Conservation (phyloP, 2,329 filamentous ascomycete genomes). For the Aspergillus hiratsukae region DNA sequence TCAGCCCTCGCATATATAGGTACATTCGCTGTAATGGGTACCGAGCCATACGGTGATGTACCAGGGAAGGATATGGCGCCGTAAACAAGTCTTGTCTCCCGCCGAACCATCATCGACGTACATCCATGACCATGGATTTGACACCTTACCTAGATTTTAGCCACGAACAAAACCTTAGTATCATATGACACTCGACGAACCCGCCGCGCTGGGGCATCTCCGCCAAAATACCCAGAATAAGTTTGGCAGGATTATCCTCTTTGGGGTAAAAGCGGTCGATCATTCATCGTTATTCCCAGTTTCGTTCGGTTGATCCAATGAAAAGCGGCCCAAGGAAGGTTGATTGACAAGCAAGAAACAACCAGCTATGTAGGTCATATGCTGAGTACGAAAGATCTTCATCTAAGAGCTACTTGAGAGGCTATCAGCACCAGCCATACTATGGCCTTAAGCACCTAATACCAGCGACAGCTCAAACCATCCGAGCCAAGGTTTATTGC, state of each 20-base stretch:
- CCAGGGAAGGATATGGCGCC: not conserved
- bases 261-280: constrained; percentile 4
- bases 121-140: not conserved
- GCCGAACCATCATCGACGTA: not conserved
- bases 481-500: not conserved
- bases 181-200: constrained; percentile 3
- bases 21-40: no score
- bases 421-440: not conserved
- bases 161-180: not conserved
- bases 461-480: not conserved
- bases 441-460: not conserved
- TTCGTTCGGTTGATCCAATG: not conserved
- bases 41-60: not conserved
- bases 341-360: not conserved
- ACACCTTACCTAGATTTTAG: not conserved
- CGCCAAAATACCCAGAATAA: constrained; percentile 1
- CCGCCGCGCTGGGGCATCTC: not conserved
- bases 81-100: not conserved
- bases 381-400: not conserved
- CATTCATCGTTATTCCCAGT: not conserved
- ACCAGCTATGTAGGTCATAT: not conserved
- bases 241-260: constrained; percentile 1
- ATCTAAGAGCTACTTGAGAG: not conserved
- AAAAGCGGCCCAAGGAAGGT: not conserved
- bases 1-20: not conserved